Base-by-base conservation (phyloP, 2,329 filamentous ascomycete genomes). In the Pestalotiopsis sp. region DNA sequence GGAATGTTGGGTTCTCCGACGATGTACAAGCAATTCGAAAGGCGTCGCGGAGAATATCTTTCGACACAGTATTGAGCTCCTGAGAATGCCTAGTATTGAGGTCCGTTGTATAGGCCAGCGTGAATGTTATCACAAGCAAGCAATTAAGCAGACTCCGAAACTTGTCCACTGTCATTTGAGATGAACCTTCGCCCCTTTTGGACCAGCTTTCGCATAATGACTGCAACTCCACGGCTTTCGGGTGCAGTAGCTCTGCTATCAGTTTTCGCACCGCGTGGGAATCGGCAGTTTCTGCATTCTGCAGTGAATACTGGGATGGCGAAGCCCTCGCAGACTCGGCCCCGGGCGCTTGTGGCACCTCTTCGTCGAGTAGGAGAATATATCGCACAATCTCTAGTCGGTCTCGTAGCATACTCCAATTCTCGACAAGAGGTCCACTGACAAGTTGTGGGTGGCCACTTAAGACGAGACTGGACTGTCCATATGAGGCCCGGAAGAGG, bases 401-500 rank as follows among this genome's bases (percentile, higher is more conserved):
- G 57, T 84, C 80, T 31, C 77, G 75, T 14, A 86, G 81, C 1
- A 80, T 74, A 68, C 80, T 82, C 81, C 86, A 84, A 2, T 83
- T 81, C 68, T 88, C 85, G 11, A 81, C 79, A 56, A 89, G 80
- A 1, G 80, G 72, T 0, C 86, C 85, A 6, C 85, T 84, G n/a
- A 84, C 83, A 2, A 81, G 76, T 38, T 80, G 76, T 14, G 80
- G 76, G 2, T 78, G 75, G 1, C 69, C 70, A 9, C 74, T 70
- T 61, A 80, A 73, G 4, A 74, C 67, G 20, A 85, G 69, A 5
- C 76, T 73, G 4, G 79, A 73, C 39, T 79, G 73, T 11, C 93
- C 92, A 49, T 92, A 90, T 73, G 92, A 93, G 17, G 87, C 85
- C 70, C 89, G 83, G n/a, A 97, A 78, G 4, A 97, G 80, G 71